A percentile compares a stretch with the other conserved stretches of the same genome.
Conservation (phyloP, 2,329 filamentous ascomycete species). For the Akanthomyces dipterigenus region DNA sequence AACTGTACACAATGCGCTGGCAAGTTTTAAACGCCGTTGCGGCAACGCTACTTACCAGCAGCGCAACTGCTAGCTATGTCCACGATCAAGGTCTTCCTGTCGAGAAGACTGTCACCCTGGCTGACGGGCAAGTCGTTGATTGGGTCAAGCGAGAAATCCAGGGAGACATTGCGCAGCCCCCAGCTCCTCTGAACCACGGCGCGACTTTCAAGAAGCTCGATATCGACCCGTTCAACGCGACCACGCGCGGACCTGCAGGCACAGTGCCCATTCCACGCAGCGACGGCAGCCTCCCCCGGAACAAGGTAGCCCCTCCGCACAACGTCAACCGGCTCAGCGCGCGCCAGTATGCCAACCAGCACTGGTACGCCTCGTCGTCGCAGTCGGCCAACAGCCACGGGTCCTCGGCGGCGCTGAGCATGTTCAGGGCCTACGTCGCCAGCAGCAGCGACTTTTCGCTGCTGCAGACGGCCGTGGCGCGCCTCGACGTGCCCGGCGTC, state of each 20-base stretch:
- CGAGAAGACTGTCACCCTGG: constrained; percentile 14
- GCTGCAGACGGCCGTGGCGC: constrained; percentile 10
- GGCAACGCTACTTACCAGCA: background rate
- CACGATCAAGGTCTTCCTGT: constrained; percentile 7
- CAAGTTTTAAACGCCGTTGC: background rate
- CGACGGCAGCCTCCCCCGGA: background rate
- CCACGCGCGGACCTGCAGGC: constrained; percentile 6
- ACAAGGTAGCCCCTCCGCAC: background rate
- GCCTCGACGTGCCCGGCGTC: background rate
- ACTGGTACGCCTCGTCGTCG: constrained; percentile 10
- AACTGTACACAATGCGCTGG: background rate
- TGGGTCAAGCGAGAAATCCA: constrained; percentile 13
- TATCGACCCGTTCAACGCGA: constrained; percentile 2
- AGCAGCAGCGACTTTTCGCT: constrained; percentile 13
- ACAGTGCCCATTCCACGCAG: constrained; percentile 14
- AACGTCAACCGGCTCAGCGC: background rate
- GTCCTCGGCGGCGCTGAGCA: constrained; percentile 6
- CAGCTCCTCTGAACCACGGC: background rate
- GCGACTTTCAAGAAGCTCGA: background rate
- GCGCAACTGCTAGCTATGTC: constrained; percentile 2
- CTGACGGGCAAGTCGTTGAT: constrained; percentile 13
- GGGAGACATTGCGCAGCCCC: constrained; percentile 8
- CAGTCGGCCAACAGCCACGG: constrained; percentile 5
- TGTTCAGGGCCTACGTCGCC: constrained; percentile 11
- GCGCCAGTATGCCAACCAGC: constrained; percentile 8